Evolutionary conservation across 2,329 filamentous ascomycete genomes (phyloP).

Genomic region (Rutstroemia sydowiana): DNA sequence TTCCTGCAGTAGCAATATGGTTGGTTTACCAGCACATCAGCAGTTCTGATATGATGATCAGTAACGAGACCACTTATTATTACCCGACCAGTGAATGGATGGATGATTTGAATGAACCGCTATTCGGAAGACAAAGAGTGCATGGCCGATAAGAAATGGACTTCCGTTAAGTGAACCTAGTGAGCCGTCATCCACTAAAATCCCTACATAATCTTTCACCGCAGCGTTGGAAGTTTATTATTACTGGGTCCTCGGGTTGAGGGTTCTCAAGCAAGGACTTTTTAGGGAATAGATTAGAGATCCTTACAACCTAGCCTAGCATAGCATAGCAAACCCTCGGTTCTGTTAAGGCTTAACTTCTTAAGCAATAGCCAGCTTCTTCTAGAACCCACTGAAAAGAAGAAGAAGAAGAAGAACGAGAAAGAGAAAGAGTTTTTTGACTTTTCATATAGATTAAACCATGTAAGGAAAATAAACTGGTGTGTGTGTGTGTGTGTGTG

Average conservation of each 20-base stretch:
- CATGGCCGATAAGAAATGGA: slow-evolving; percentile 7
- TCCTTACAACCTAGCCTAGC: no score
- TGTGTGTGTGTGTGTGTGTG: no score
- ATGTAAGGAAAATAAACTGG: no score
- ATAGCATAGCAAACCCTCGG: no score
- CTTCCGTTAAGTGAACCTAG: no score
- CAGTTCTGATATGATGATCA: background rate
- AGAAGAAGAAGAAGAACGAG: no score
- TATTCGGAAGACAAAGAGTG: background rate
- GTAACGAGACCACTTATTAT: slow-evolving; percentile 3
- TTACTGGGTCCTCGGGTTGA: background rate
- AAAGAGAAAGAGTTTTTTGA: no score
- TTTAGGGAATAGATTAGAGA: background rate
- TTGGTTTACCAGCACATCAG: background rate
- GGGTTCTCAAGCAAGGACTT: background rate
- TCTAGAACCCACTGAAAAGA: no score
- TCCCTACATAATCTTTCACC: slow-evolving; percentile 7
- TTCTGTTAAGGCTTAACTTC: no score
- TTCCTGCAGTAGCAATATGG: slow-evolving; percentile 22
- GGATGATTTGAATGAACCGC: no score
- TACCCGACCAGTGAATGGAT: slow-evolving; percentile 12
- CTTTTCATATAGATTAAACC: no score
- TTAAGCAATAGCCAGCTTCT: no score
- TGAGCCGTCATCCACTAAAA: slow-evolving; percentile 2
- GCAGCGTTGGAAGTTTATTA: background rate